Percentiles rank a stretch among this genome's conserved stretches.
phyloP scores from a whole-genome alignment of 768 basidiomycete genomes.

The Rhodotorula babjevae region DNA sequence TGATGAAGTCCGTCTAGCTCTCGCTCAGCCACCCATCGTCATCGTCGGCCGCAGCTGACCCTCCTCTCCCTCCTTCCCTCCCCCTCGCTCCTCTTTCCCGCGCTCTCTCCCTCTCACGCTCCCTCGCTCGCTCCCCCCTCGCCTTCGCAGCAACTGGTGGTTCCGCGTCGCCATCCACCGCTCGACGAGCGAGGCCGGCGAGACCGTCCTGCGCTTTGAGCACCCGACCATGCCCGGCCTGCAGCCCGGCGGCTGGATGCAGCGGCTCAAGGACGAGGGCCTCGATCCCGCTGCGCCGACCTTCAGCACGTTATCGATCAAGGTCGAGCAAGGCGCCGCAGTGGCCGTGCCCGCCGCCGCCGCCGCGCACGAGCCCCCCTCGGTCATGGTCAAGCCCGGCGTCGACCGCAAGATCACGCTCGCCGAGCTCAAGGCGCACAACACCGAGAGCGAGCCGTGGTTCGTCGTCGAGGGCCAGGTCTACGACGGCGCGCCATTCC shows the following conservation, averaged over 20 bases:
- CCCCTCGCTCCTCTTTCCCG: too few species aligned
- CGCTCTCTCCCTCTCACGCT: not conserved
- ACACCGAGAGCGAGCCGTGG: constrained; percentile 66
- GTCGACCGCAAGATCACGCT: constrained; percentile 52
- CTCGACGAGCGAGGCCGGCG: constrained; percentile 42
- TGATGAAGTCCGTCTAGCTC: constrained; percentile 58
- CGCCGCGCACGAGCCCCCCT: constrained; percentile 37
- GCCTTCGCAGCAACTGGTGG: constrained; percentile 51
- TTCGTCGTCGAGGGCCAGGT: constrained; percentile 71
- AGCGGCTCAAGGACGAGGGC: constrained; percentile 55
- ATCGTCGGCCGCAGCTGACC: too few species aligned
- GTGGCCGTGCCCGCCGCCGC: constrained; percentile 1
- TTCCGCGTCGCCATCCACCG: constrained; percentile 56
- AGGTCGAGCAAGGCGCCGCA: constrained; percentile 16
- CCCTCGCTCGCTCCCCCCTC: not conserved
- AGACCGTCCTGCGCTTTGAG: constrained; percentile 52
- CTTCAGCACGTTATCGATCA: constrained; percentile 44
- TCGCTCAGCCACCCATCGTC: too few species aligned
- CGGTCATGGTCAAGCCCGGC: constrained; percentile 53
- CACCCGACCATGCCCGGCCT: constrained; percentile 58
- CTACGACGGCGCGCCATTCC: constrained; percentile 80
- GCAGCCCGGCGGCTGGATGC: constrained; percentile 60
- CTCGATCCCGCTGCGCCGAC: constrained; percentile 51
- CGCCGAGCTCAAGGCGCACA: constrained; percentile 50
- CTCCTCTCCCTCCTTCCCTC: too few species aligned